Base-by-base conservation (phyloP, 371 early-diverging fungal genomes). In the Furculomyces boomerangus region DNA sequence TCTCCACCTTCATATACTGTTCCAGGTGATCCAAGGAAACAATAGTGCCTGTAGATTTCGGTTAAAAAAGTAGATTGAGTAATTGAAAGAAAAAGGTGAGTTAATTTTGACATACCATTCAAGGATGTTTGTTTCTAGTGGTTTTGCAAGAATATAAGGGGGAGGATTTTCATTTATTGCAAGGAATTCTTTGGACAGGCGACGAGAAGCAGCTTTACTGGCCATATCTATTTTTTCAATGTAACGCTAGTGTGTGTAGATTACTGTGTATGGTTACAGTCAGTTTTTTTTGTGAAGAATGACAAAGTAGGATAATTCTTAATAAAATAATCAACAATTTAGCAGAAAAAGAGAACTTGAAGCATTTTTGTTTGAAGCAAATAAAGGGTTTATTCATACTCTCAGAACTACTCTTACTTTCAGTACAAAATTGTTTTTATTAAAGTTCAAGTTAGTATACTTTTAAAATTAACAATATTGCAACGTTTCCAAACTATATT, bases 1-100 rank as follows among this genome's bases (percentile, higher is more conserved):
- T 93, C 87, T 30, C 97, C 97, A 55, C 80, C 85, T 51, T 74
- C 76, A 58, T 91, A 97, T 30, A 89, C 89, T 7, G 92, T 85
- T 50, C 89, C 91, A 7, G 89, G 88, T 51, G 97, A 94, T 26
- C 97, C 97, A 28, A 75, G 77, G 56, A 96, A 78, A 25, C 93
- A 82, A 69, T 92, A 96, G 72, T 96, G 93, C 52, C 52, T 51
- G 7, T 22, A 8, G 87, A 87, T 87, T 61, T 10, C 39, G 10
- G 27, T 45, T 26, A 24, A 24, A 24, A 31, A 25, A 37, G 35
- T 13, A 20, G 7, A 8, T 18, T 26, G 27, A 24, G 22, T 41
- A 3, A 26, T 3, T 26, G 27, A 45, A 56, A 56, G 78, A 85
- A 26, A 31, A 49, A 20, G 26, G 28, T 5, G 25, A 10, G 10